Conservation (phyloP, 305 asterid species). For the Fraxinus velutina region DNA sequence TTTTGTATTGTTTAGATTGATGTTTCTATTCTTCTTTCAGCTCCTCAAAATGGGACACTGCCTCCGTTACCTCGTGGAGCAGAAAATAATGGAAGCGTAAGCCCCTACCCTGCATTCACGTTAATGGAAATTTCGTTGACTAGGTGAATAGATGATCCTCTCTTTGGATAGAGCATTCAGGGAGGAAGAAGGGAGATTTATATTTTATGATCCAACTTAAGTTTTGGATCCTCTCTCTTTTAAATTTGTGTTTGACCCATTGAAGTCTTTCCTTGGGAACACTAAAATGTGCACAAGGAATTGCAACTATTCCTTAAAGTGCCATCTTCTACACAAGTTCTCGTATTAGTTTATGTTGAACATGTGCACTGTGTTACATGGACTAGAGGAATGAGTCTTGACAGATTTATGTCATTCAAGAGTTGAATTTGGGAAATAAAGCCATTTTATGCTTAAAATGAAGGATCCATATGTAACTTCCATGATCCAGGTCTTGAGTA, state of each 20-base stretch:
- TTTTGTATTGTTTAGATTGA: constrained; percentile 26
- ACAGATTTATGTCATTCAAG: neutral
- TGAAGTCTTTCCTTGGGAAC: neutral
- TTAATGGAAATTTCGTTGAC: constrained; percentile 2
- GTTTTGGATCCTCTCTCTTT: neutral
- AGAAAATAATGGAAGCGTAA: constrained; percentile 86
- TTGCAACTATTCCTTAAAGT: neutral
- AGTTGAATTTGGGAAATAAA: neutral
- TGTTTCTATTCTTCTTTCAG: constrained; percentile 41
- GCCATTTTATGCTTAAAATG: neutral
- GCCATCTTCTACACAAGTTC: neutral
- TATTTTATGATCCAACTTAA: constrained; percentile 5
- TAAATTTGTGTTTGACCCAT: neutral
- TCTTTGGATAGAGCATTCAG: constrained; percentile 1
- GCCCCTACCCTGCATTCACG: constrained; percentile 28
- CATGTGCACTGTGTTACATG: neutral
- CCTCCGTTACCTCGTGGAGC: constrained; percentile 70
- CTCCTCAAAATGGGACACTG: constrained; percentile 76
- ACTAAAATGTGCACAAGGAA: neutral
- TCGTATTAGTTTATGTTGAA: neutral
- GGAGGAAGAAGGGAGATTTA: constrained; percentile 22
- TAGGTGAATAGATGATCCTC: constrained; percentile 16
- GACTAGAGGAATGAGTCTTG: neutral
- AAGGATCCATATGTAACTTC: neutral
- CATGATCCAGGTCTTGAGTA: neutral